Evolutionary conservation across 768 basidiomycete species (phyloP), one percentile per base, ranked within the genome.

Genomic region (Trametes elegans): DNA sequence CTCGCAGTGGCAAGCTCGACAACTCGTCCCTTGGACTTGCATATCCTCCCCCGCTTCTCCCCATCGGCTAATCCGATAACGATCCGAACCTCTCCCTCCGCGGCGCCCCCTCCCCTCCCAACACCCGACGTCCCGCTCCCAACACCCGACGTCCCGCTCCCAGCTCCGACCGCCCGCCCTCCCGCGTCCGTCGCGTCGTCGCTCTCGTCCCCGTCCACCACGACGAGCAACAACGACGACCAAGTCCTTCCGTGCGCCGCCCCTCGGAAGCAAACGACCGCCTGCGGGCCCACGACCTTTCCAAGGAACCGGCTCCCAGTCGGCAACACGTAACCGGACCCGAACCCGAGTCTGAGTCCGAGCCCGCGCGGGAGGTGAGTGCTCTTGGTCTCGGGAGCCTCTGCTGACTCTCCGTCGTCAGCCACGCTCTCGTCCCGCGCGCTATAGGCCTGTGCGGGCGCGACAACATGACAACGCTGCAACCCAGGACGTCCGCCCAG

Each of bases 51-150:
- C 19, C 16, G 51, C 51, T 53, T 53, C 51, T 45, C 43, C n/a
- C n/a, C 29, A 53, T 53, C 51, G n/a, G n/a, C n/a, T 36, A 35
- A 53, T 53, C 42, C 13, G 51, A 53, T 53, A 44, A 18, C 51
- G 28, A 44, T 44, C 32, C 34, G 31, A 31, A 24, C 7, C n/a
- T 11, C 46, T 48, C 29, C 36, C 46, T 48, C 29, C 36, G 48
- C 47, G 34, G 11, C 32, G 11, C 5, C 13, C n/a, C 10, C 9
- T 21, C 11, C 14, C 18, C n/a, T 41, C n/a, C 21, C 38, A 14
- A 14, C n/a, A 19, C 10, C 19, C 21, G 40, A 41, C 40, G 40
- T 9, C 38, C n/a, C 16, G 7, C n/a, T 5, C 40, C 18, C 5
- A 3, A 11, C 21, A 23, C 40, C 19, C 40, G 7, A 5, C 40